Base-by-base conservation (phyloP, 192 early-diverging fungal genomes). In the Umbelopsis sp. region DNA sequence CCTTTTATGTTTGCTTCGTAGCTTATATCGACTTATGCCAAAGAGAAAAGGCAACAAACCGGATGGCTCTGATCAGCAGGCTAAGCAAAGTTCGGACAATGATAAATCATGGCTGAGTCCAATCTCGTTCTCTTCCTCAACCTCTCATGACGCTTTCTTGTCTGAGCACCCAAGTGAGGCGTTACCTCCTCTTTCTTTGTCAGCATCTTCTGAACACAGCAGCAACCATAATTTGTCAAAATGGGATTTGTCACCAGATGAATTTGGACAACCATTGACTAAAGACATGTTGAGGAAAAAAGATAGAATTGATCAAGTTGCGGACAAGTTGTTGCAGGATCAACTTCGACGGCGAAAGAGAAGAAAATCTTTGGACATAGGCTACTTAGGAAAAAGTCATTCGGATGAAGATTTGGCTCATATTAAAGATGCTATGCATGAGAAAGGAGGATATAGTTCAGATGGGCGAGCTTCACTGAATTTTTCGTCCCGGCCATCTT, bases 271-370 rank as follows among this genome's bases (percentile, higher is more conserved):
- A 35, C 55, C 55, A 35, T 25, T 61, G 8, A 61, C 55, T 2
- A 27, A 61, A n/a, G 55, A 61, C 16, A 22, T 61, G 27, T 18
- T 61, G 7, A 25, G 55, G 18, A 61, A 30, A 61, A 61, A 61
- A 18, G 30, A 61, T 6, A 37, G 55, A 13, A 37, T 61, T 5
- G 55, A 61, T 35, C 25, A 35, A 30, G 21, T 61, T 33, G 55
- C 30, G 16, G 55, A 61, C 16, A 30, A 61, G 16, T 8, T 61
- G 18, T 61, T 61, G 13, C 55, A 25, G 12, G 12, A 25, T 35
- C 25, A 61, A 12, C 13, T 61, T 7, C 27, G 35, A 61, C 27
- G 30, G 30, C 13, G 3, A 12, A 11, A 61, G 1, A 61, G 30
- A 18, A 0, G 30, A 61, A 15, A 6, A 18, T 35, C 55, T n/a